phyloP scores from a whole-genome alignment of 441 rosid species.

The Flueggea neowawraea region DNA sequence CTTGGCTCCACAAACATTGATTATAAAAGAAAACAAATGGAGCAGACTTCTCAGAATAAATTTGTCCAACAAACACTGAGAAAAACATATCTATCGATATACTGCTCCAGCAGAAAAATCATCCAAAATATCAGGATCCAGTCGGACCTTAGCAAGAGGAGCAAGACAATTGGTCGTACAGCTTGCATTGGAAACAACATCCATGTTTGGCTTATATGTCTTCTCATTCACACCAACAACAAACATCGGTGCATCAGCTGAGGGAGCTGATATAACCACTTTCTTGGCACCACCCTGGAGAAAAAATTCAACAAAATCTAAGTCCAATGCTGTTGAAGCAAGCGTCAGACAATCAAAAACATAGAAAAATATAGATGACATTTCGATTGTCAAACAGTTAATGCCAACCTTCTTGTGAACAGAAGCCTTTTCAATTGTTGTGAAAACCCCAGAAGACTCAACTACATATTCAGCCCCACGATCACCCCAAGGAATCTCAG shows the following conservation, averaged over 20 bases:
- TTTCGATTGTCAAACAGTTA: not conserved
- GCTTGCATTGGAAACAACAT: conserved; percentile 96
- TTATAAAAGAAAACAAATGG: not conserved
- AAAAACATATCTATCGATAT: not conserved
- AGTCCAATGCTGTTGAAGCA: not conserved
- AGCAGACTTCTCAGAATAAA: not conserved
- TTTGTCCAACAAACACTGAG: not conserved
- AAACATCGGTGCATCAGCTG: conserved; percentile 99
- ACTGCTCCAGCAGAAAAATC: not conserved
- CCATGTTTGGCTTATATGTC: conserved; percentile 79
- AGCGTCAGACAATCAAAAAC: not conserved
- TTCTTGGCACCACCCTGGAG: conserved; percentile 94
- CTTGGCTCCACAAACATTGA: not conserved
- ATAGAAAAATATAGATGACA: not conserved
- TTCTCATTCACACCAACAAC: conserved; percentile 97
- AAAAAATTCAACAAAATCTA: conserved; percentile 13
- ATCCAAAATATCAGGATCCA: conserved; percentile 11
- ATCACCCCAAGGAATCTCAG: conserved; percentile 98
- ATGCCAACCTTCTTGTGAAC: conserved; percentile 73
- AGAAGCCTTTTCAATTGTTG: conserved; percentile 80
- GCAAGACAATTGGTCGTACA: conserved; percentile 99
- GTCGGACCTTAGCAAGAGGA: conserved; percentile 95
- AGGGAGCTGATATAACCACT: conserved; percentile 97
- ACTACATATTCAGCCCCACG: conserved; percentile 86
- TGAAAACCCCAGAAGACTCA: conserved; percentile 95